phyloP scores from a whole-genome alignment of 768 basidiomycete genomes.

The Agrocybe praecox region DNA sequence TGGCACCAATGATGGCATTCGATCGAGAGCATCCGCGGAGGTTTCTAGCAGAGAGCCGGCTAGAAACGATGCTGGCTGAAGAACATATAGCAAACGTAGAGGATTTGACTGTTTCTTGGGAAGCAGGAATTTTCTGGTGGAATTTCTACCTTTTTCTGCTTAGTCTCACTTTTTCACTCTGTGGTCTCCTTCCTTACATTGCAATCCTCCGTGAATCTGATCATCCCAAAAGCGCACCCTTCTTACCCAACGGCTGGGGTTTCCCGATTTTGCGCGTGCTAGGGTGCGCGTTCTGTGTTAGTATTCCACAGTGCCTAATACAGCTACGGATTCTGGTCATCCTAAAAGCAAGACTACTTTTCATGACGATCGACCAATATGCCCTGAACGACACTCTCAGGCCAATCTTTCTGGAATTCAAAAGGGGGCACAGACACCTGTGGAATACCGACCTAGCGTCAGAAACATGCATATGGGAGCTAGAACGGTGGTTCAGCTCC shows the following conservation, averaged over 20 bases:
- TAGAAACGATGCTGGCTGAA: slow-evolving; percentile 11
- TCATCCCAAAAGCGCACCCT: background rate
- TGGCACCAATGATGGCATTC: slow-evolving; percentile 9
- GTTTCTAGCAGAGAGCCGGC: slow-evolving; percentile 10
- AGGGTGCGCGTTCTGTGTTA: slow-evolving; percentile 7
- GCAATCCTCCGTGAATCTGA: slow-evolving; percentile 1
- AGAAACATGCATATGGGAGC: slow-evolving; percentile 10
- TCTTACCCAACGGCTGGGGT: slow-evolving; percentile 4
- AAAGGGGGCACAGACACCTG: background rate
- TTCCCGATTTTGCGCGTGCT: slow-evolving; percentile 11
- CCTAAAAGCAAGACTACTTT: slow-evolving; percentile 9
- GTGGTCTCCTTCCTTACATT: slow-evolving; percentile 9
- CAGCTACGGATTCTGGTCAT: slow-evolving; percentile 10
- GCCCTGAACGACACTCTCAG: background rate
- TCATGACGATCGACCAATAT: slow-evolving; percentile 7
- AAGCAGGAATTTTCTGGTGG: slow-evolving; percentile 3
- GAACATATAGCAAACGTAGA: slow-evolving; percentile 12
- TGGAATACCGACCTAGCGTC: slow-evolving; percentile 6
- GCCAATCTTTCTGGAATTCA: background rate
- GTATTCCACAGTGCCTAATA: slow-evolving; percentile 1
- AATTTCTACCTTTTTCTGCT: slow-evolving; percentile 6
- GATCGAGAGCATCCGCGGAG: slow-evolving; percentile 7
- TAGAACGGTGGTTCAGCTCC: background rate
- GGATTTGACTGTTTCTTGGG: slow-evolving; percentile 9
- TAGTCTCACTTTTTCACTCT: background rate